A percentile compares a stretch with the other conserved stretches of the same genome.
Conservation (phyloP, 2,329 filamentous ascomycete genomes). For the Phialophora expanda region DNA sequence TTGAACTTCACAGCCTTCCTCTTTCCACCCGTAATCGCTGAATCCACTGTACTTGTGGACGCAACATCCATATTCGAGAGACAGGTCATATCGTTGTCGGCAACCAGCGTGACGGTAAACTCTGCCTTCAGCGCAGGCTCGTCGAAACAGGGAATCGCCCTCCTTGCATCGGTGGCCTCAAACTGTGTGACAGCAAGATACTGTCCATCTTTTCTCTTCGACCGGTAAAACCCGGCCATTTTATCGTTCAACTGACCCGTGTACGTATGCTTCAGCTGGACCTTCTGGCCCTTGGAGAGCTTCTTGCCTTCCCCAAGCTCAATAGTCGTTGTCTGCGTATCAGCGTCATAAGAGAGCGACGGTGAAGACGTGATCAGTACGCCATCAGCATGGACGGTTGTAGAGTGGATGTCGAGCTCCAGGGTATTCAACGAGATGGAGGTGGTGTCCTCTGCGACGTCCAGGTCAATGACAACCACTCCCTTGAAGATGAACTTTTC, state of each 20-base stretch:
- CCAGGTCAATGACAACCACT: conserved; percentile 81
- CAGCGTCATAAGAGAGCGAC: conserved; percentile 73
- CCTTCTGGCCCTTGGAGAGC: conserved; percentile 76
- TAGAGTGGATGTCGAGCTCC: conserved; percentile 80
- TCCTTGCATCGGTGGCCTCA: conserved; percentile 91
- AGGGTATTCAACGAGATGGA: conserved; percentile 87
- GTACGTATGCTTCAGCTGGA: conserved; percentile 77
- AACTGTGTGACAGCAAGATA: conserved; percentile 92
- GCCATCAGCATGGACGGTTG: conserved; percentile 69
- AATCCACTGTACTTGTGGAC: conserved; percentile 74
- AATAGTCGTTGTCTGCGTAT: conserved; percentile 81
- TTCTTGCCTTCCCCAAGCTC: conserved; percentile 75
- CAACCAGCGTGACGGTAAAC: conserved; percentile 88
- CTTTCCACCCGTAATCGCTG: conserved; percentile 64
- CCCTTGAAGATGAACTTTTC: conserved; percentile 86
- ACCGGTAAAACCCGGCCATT: conserved; percentile 98
- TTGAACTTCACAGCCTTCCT: conserved; percentile 92
- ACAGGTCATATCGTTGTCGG: conserved; percentile 88
- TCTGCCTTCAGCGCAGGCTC: conserved; percentile 92
- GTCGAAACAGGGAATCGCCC: conserved; percentile 95
- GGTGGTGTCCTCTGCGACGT: conserved; percentile 81
- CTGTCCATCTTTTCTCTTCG: conserved; percentile 79
- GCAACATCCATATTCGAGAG: conserved; percentile 96
- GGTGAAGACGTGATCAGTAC: conserved; percentile 65
- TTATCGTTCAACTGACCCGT: conserved; percentile 84